Percentiles rank a stretch among this genome's conserved stretches.
Evolutionary conservation across 768 basidiomycete species (phyloP).

Genomic region (Macrolepiota dolichaula): DNA sequence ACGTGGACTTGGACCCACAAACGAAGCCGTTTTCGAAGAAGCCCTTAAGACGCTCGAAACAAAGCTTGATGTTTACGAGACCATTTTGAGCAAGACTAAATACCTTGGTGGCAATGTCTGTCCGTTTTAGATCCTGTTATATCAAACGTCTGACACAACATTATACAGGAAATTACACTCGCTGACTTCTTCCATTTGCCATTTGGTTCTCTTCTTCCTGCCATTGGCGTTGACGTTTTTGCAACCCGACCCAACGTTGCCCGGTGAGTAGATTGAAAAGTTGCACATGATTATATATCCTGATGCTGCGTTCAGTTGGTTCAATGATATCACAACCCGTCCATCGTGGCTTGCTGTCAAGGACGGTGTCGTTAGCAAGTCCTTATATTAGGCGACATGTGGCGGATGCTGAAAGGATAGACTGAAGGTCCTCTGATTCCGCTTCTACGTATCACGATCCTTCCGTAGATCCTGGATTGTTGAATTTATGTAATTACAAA

Average conservation of each 20-base stretch:
- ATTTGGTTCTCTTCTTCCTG: slow-evolving; percentile 24
- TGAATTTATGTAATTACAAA: too few relatives aligned
- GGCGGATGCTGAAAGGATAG: not conserved
- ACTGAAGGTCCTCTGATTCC: not conserved
- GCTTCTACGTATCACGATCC: too few relatives aligned
- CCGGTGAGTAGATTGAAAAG: slow-evolving; percentile 24
- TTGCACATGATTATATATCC: not conserved
- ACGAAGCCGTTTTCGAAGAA: slow-evolving; percentile 24
- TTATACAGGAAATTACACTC: slow-evolving; percentile 35
- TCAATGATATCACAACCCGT: slow-evolving; percentile 20
- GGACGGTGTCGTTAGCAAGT: slow-evolving; percentile 15
- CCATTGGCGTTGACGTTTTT: slow-evolving; percentile 26
- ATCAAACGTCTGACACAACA: not conserved
- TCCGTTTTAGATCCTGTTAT: not conserved
- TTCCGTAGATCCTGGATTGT: too few relatives aligned
- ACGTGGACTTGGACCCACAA: slow-evolving; percentile 13
- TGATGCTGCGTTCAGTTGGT: slow-evolving; percentile 17
- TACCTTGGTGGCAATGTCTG: slow-evolving; percentile 58
- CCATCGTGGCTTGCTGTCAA: slow-evolving; percentile 22
- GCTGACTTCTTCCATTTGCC: slow-evolving; percentile 47
- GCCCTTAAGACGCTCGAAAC: slow-evolving; percentile 25
- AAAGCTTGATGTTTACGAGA: slow-evolving; percentile 50
- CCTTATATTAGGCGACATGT: not conserved
- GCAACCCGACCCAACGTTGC: slow-evolving; percentile 39
- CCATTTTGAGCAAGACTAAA: slow-evolving; percentile 46